Evolutionary conservation across 768 basidiomycete species (phyloP), one percentile per base, ranked within the genome.

Genomic region (Boletus huronensis): DNA sequence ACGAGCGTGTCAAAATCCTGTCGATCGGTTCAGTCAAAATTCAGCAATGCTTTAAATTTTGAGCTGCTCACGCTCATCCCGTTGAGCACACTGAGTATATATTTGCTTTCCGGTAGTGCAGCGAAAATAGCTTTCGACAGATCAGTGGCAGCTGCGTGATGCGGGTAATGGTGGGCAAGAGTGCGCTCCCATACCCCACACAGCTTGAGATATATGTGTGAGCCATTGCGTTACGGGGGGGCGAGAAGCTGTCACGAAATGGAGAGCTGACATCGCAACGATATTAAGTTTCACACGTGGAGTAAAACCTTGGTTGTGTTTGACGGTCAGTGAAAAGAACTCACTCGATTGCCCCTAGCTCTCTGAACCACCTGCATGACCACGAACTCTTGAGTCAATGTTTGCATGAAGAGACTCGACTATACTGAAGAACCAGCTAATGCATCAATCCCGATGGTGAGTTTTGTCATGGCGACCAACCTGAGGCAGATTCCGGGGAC

Each of bases 1-100:
- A 64, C 64, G 34, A 70, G 61, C 6, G 54, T 40, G 36, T 59
- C 48, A 19, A 67, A 65, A 45, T 67, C 60, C 66, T 67, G 44
- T 49, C 11, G 11, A 34, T 34, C 10, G 11, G 4, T 51, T 59
- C 29, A 56, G 50, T 25, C 34, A 21, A 38, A 36, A n/a, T 31
- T 3, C 13, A 38, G 8, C 2, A 31, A 43, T 6, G 39, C 9
- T 9, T 36, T 16, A 40, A 36, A 44, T 32, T n/a, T n/a, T n/a
- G 6, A 25, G 34, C 3, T 41, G 38, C 64, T 60, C 54, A 65
- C 64, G 23, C 35, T 65, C 64, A 65, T 64, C 31, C 42, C 23
- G 32, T 38, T 31, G 38, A 28, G 19, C n/a, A 43, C 10, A 21
- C 29, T 10, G 43, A 14, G 31, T 19, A 3, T 41, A 25, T 29